These are phyloP conservation scores for Cystobasidium onofrii DNA, from an alignment of 768 basidiomycete genomes.

Conservation along the genomic window DNA sequence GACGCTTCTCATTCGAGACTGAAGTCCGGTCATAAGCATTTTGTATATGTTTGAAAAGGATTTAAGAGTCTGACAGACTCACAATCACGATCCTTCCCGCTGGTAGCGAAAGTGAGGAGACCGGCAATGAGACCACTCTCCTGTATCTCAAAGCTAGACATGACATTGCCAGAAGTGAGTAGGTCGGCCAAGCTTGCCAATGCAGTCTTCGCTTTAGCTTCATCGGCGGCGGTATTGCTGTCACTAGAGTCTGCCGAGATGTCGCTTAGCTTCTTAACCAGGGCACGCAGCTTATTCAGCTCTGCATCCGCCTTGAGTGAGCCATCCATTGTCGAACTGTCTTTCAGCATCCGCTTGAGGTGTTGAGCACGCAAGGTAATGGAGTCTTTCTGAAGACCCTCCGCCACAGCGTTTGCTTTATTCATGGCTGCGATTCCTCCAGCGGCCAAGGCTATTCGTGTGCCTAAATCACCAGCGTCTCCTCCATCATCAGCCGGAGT, in stretches of 20 bases:
- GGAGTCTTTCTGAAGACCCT: constrained; percentile 57
- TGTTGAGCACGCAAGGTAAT: constrained; percentile 86
- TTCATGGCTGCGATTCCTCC: constrained; percentile 10
- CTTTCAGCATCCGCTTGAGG: constrained; percentile 52
- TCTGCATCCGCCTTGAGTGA: constrained; percentile 35
- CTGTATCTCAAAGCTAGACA: constrained; percentile 91
- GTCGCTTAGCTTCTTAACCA: constrained; percentile 60
- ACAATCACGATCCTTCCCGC: constrained; percentile 24
- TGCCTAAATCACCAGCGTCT: constrained; percentile 21
- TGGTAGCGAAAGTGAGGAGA: constrained; percentile 69
- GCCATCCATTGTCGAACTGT: constrained; percentile 57
- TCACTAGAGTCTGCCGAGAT: background rate
- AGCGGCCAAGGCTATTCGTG: background rate
- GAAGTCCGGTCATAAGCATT: background rate
- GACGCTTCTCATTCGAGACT: constrained; percentile 63
- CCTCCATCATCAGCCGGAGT: constrained; percentile 30
- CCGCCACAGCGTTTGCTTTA: constrained; percentile 51
- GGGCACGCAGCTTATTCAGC: constrained; percentile 51
- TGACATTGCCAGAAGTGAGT: constrained; percentile 58
- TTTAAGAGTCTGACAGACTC: constrained; percentile 6
- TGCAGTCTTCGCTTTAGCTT: constrained; percentile 58
- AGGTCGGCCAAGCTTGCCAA: constrained; percentile 61
- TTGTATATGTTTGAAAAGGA: background rate
- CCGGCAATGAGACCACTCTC: constrained; percentile 89
- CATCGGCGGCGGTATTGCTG: constrained; percentile 49